A percentile compares a stretch with the other conserved stretches of the same genome.
Evolutionary conservation across 2,329 filamentous ascomycete genomes (phyloP).

Genomic region (Pseudogymnoascus sp.): DNA sequence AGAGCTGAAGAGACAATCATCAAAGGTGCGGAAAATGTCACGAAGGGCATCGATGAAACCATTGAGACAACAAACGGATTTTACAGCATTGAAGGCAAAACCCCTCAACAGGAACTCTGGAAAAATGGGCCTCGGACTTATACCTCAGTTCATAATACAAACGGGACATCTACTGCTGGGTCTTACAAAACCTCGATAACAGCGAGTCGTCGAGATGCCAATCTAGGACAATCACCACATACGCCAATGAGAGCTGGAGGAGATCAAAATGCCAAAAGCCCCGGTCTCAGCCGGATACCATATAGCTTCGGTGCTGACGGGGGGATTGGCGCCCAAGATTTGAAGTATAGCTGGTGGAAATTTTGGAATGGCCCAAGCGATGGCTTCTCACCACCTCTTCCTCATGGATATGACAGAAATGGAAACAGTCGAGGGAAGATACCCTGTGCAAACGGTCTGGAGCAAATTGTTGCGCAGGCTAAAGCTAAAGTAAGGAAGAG

Average conservation of each 20-base stretch:
- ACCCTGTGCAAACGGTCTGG: neutral
- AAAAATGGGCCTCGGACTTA: neutral
- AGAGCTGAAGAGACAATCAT: conserved; percentile 39
- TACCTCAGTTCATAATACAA: neutral
- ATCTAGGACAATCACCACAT: neutral
- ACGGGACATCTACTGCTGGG: neutral
- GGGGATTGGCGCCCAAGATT: neutral
- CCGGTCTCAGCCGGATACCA: neutral
- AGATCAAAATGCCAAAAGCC: neutral
- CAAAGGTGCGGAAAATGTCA: conserved; percentile 41
- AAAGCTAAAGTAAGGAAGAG: neutral
- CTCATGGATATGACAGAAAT: conserved; percentile 2
- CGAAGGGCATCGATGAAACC: conserved; percentile 44
- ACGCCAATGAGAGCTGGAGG: neutral
- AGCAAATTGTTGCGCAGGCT: neutral
- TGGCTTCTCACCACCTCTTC: neutral
- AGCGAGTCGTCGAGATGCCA: neutral
- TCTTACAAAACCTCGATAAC: neutral
- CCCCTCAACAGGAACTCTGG: neutral
- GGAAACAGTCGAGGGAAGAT: neutral
- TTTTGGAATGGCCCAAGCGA: conserved; percentile 3
- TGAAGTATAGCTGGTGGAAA: conserved; percentile 4
- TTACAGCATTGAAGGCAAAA: conserved; percentile 20
- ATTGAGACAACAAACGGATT: conserved; percentile 47
- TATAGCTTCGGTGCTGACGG: neutral